Evolutionary conservation across 148 eudicot species (phyloP), one percentile per base, ranked within the genome.

Genomic region (Vaccinium darrowii): DNA sequence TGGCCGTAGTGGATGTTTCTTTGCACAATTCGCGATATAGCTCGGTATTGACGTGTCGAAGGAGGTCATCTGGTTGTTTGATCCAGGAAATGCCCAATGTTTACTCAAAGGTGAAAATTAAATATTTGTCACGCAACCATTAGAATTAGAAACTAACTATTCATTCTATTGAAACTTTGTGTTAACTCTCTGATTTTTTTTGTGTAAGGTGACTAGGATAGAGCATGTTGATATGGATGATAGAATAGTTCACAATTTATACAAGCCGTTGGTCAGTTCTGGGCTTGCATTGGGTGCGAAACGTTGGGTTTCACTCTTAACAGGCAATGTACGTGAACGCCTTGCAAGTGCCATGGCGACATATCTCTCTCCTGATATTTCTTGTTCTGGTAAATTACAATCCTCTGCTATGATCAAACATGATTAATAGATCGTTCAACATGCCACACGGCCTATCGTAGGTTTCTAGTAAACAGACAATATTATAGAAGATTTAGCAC

Each of bases 1-100:
- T 95, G 97, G 97, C 91, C 1, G 90, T 94, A 47, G 97, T 92
- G 21, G 97, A 94, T 85, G 94, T 94, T 84, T 92, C 95, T 16
- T 84, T 92, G 88, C 93, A 94, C 74, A 90, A 82, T 60, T 78
- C 92, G 21, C 92, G 93, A 67, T 89, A 91, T 33, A 85, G 90
- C 82, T 84, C 90, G 0, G 74, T 90, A 7, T 86, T 90, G 19
- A 83, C 91, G 53, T 91, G 92, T 60, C 86, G 95, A 60, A 87
- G 94, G 84, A 87, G 97, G 81, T 95, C 97, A 0, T 94, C 97
- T 12, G 97, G 97, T 78, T 94, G 97, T 86, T 81, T 94, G 4
- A 91, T 94, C 25, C 95, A 94, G 86, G 95, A 94, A 79, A 39
- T 92, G 30, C 93, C 93, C n/a, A 92, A 94, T 85, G 97, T 94